These are phyloP conservation scores for Ustilago cynodontis DNA, from an alignment of 1,284 basidiomycete genomes.

Conservation along the genomic window DNA sequence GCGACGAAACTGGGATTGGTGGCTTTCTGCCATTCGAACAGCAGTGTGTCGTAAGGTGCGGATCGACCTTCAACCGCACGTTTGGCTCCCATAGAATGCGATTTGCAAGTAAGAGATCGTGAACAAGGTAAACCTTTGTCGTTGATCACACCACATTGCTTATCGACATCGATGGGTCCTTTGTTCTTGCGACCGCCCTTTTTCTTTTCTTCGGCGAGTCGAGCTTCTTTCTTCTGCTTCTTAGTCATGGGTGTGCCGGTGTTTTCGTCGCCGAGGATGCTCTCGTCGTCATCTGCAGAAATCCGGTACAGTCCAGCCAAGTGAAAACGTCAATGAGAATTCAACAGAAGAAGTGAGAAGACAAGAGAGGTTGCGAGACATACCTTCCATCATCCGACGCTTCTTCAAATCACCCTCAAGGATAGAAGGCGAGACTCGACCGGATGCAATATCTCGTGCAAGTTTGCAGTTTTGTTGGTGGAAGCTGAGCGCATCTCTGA, in stretches of 20 bases:
- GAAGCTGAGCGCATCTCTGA: constrained; percentile 53
- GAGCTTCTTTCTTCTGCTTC: constrained; percentile 45
- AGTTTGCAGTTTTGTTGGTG: constrained; percentile 63
- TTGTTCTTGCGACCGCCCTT: constrained; percentile 56
- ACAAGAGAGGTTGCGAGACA: constrained; percentile 7
- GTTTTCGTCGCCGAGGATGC: constrained; percentile 32
- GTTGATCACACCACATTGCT: constrained; percentile 97
- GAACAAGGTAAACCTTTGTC: constrained; percentile 93
- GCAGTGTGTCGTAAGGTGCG: constrained; percentile 84
- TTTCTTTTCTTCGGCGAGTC: constrained; percentile 42
- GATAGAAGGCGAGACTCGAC: constrained; percentile 55
- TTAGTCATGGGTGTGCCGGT: constrained; percentile 19
- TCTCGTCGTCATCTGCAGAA: constrained; percentile 48
- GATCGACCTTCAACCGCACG: constrained; percentile 89
- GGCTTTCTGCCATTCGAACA: constrained; percentile 86
- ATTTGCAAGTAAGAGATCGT: constrained; percentile 97
- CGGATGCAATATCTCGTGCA: constrained; percentile 54
- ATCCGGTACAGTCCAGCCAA: too few species aligned
- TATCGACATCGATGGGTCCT: constrained; percentile 78
- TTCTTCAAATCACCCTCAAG: constrained; percentile 53
- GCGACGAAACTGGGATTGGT: constrained; percentile 96
- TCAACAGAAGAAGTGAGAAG: background rate
- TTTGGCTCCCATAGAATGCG: constrained; percentile 97
- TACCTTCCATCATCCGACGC: constrained; percentile 52
- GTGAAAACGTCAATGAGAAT: background rate